Conservation (phyloP, 305 asterid species). For the Solanum hybrid region DNA sequence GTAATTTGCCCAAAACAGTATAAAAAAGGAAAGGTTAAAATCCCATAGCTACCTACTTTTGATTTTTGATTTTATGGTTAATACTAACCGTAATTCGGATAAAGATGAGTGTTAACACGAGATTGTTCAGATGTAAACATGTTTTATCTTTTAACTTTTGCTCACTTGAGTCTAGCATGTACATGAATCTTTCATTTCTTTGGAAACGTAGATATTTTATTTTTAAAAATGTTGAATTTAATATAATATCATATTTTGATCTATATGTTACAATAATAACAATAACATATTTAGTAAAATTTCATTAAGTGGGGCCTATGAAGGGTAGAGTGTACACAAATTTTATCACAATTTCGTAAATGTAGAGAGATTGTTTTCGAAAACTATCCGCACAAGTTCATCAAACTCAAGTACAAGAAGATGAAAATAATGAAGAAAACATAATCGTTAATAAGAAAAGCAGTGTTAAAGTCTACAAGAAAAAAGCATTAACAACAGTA, state of each 20-base stretch:
- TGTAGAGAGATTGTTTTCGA: too few relatives aligned
- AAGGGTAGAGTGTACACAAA: too few relatives aligned
- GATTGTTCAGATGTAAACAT: too few relatives aligned
- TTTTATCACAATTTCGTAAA: background rate
- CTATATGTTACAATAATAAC: too few relatives aligned
- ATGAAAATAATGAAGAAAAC: background rate
- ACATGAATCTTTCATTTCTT: too few relatives aligned
- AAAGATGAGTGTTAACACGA: background rate
- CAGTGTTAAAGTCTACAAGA: background rate
- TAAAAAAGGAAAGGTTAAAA: background rate
- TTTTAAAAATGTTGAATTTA: too few relatives aligned
- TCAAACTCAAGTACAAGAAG: background rate
- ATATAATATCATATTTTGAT: background rate
- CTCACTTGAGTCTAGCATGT: background rate
- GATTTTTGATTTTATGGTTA: background rate
- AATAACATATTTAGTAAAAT: background rate
- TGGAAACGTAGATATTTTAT: background rate
- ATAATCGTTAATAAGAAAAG: too few relatives aligned
- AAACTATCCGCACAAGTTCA: background rate
- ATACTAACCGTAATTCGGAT: background rate
- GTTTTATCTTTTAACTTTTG: background rate
- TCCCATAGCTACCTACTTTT: background rate
- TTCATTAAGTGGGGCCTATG: background rate
- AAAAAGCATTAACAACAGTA: background rate
- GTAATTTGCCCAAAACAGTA: too few relatives aligned